Evolutionary conservation across 495 filamentous ascomycete species (phyloP), one percentile per base, ranked within the genome.

Genomic region (Penicillium angulare): DNA sequence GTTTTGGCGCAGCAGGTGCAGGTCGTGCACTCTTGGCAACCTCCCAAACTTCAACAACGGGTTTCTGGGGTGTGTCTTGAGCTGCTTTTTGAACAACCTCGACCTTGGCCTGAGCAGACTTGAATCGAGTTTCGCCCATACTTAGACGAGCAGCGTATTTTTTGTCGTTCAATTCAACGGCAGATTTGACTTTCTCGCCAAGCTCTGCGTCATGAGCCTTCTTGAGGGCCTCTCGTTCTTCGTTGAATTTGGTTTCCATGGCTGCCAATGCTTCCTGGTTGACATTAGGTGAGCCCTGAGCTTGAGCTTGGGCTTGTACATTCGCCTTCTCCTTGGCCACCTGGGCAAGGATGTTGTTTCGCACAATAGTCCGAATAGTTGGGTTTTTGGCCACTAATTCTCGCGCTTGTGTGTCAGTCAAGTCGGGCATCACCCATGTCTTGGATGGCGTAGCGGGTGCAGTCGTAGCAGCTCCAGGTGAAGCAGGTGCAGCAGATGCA

Each of bases 1-100:
- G 38, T 21, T n/a, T n/a, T n/a, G n/a, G n/a, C n/a, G 43, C 48
- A n/a, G 52, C 48, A 22, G 56, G 48, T 6, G 55, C 64, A 15
- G 84, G 78, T 58, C 83, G 89, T n/a, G 83, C 81, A 20, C 73
- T 72, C 68, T 92, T 89, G 0, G 85, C 89, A 24, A 86, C 69
- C 32, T 86, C 83, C 89, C 89, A 97, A 0, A 96, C 91, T 63
- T 95, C 90, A 9, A 68, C 76, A 6, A 97, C 90, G 12, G 89
- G 82, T 49, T 79, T 81, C 61, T 91, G 74, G 2, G 92, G 92
- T 0, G 89, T 95, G n/a, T 95, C 87, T 20, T 76, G 77, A 0
- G 87, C 90, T 13, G 89, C 90, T 41, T 81, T 86, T 50, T 89
- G 78, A 9, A 97, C 87, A 12, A 90, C 79, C 8, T 86, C 81